Evolutionary conservation across 768 basidiomycete genomes (phyloP).

Genomic region (Lactarius quietus): DNA sequence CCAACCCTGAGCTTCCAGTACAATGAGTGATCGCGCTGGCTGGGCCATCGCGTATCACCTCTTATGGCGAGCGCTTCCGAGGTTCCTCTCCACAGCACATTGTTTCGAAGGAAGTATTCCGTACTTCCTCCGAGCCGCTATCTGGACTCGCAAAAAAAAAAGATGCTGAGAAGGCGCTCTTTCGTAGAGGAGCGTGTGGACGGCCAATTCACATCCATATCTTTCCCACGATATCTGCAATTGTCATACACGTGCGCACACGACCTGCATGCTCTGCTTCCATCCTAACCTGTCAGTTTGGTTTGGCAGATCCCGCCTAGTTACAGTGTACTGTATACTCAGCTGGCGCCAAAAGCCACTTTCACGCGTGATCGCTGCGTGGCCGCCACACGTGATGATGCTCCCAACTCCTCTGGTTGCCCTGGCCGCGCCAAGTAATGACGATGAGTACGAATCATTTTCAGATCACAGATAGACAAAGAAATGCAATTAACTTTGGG

Average conservation of each 20-base stretch:
- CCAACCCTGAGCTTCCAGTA: not conserved
- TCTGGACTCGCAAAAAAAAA: not conserved
- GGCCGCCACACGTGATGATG: constrained; percentile 1
- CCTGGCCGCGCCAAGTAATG: not conserved
- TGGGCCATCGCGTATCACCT: not conserved
- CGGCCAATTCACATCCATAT: not conserved
- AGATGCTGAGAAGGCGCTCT: not conserved
- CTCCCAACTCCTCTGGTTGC: not conserved
- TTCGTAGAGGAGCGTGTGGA: not conserved
- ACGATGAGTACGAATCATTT: not conserved
- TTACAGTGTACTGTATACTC: not conserved
- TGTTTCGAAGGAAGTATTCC: constrained; percentile 10
- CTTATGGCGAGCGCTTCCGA: not conserved
- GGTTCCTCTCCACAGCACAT: not conserved
- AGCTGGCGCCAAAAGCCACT: not conserved
- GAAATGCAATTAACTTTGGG: not conserved
- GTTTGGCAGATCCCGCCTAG: not conserved
- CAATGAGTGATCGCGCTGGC: not conserved
- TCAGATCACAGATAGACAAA: not conserved
- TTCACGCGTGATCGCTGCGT: constrained; percentile 9
- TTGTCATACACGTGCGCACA: not conserved
- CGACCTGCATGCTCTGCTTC: too few species aligned
- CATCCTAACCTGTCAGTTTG: not conserved
- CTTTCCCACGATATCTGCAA: not conserved
- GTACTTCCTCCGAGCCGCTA: not conserved